Conservation (phyloP, 2,329 filamentous ascomycete species). For the Ascochyta pisi region DNA sequence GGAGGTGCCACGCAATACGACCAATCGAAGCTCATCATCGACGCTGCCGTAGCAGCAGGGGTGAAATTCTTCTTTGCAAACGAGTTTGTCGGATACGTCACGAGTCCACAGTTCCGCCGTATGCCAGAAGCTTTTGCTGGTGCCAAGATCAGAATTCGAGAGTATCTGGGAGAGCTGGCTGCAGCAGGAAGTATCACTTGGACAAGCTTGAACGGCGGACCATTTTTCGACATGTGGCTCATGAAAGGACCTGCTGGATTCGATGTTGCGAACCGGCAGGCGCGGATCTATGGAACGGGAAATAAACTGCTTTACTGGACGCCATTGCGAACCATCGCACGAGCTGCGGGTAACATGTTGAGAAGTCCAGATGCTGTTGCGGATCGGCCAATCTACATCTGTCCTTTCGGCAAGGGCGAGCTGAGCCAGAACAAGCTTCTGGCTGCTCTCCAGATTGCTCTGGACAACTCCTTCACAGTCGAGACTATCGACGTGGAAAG, state of each 20-base stretch:
- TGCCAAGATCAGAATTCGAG: conserved; percentile 35
- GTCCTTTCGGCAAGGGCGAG: conserved; percentile 23
- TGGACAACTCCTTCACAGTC: conserved; percentile 30
- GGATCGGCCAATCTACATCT: conserved; percentile 42
- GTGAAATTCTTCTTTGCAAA: conserved; percentile 46
- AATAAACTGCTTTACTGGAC: conserved; percentile 42
- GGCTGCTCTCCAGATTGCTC: conserved; percentile 27
- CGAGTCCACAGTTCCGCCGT: conserved; percentile 31
- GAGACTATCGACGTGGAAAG: conserved; percentile 37
- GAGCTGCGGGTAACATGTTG: conserved; percentile 41
- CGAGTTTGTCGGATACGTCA: conserved; percentile 42
- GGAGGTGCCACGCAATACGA: conserved; percentile 52
- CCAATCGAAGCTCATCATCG: conserved; percentile 53
- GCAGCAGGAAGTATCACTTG: conserved; percentile 35
- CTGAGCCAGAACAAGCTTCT: conserved; percentile 41
- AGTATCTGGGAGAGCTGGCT: conserved; percentile 34
- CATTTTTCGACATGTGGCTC: conserved; percentile 51
- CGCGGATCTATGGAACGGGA: conserved; percentile 47
- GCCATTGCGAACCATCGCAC: conserved; percentile 34
- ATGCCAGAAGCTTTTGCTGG: conserved; percentile 38
- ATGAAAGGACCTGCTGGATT: conserved; percentile 48
- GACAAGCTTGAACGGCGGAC: conserved; percentile 45
- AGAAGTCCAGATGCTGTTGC: conserved; percentile 27
- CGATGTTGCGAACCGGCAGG: conserved; percentile 34
- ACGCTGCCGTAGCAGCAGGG: conserved; percentile 42